phyloP scores from a whole-genome alignment of 2,329 filamentous ascomycete genomes.

The Colletotrichum liriopes region DNA sequence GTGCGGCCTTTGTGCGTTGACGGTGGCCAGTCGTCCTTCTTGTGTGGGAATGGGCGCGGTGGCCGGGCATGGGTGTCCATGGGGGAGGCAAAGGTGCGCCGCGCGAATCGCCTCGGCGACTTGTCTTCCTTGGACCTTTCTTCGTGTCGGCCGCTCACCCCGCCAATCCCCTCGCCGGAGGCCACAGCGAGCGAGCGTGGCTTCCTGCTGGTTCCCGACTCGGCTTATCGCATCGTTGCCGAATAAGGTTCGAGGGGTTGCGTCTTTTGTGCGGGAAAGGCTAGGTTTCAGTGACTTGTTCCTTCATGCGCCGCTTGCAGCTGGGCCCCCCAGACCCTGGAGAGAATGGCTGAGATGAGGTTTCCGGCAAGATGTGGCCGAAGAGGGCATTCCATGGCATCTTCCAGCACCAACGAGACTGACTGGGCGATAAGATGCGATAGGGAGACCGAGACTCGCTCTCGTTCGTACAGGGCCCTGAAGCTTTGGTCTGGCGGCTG shows the following conservation, averaged over 20 bases:
- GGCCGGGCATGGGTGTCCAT: slow-evolving; percentile 22
- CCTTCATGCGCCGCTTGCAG: slow-evolving; percentile 38
- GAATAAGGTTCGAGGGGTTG: slow-evolving; percentile 36
- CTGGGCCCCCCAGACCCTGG: slow-evolving; percentile 6
- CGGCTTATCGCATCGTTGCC: slow-evolving; percentile 18
- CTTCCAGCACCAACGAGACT: slow-evolving; percentile 20
- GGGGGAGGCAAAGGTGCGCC: background rate
- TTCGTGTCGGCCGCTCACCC: background rate
- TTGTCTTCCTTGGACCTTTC: background rate
- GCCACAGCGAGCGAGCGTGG: background rate
- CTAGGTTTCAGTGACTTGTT: slow-evolving; percentile 30
- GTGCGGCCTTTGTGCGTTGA: slow-evolving; percentile 43
- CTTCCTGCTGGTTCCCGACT: background rate
- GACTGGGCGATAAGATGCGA: slow-evolving; percentile 1
- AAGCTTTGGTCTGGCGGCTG: slow-evolving; percentile 23
- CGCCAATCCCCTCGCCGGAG: slow-evolving; percentile 3
- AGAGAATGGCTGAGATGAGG: background rate
- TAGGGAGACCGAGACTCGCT: background rate
- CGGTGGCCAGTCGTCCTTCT: slow-evolving; percentile 34
- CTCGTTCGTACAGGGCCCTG: slow-evolving; percentile 35
- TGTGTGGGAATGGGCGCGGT: slow-evolving; percentile 11
- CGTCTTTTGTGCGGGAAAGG: slow-evolving; percentile 37
- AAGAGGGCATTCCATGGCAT: slow-evolving; percentile 3
- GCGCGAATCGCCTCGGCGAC: slow-evolving; percentile 9
- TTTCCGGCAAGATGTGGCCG: background rate